Percentiles rank a stretch among this genome's conserved stretches.
These are phyloP conservation scores for Chloris gayana DNA, from an alignment of 176 grass and related monocot species.

Conservation along the genomic window DNA sequence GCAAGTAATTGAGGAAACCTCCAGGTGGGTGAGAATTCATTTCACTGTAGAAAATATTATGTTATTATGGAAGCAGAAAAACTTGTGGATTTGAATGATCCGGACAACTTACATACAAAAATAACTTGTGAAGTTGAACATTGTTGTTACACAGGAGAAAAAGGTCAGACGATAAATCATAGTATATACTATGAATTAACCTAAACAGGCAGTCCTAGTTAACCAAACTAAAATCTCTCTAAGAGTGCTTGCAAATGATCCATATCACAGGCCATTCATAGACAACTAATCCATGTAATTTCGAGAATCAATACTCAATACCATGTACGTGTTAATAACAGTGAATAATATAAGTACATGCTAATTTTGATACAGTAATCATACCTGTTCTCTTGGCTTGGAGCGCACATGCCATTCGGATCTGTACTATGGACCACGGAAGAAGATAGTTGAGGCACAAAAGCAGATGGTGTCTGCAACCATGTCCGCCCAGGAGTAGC, in stretches of 20 bases:
- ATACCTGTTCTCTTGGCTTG: not conserved
- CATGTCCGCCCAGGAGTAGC: not conserved
- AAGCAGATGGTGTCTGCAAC: not conserved
- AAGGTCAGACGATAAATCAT: too few species aligned
- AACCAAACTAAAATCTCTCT: too few species aligned
- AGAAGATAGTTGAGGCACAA: not conserved
- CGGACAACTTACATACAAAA: not conserved
- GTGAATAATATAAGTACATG: not conserved
- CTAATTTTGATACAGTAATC: not conserved
- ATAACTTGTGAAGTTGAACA: not conserved
- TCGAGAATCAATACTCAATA: too few species aligned
- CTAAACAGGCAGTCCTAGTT: too few species aligned
- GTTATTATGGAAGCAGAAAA: not conserved
- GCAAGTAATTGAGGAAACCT: not conserved
- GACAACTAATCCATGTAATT: too few species aligned
- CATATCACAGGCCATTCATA: not conserved
- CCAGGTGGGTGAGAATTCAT: not conserved
- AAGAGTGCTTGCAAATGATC: not conserved
- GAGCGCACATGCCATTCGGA: not conserved
- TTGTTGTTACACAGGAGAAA: too few species aligned
- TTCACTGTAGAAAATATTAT: not conserved
- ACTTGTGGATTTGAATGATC: not conserved
- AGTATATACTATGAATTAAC: too few species aligned
- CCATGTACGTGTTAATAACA: not conserved
- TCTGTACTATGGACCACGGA: not conserved